Evolutionary conservation across 345 rosid species (phyloP).

Genomic region (Linum lewisii): DNA sequence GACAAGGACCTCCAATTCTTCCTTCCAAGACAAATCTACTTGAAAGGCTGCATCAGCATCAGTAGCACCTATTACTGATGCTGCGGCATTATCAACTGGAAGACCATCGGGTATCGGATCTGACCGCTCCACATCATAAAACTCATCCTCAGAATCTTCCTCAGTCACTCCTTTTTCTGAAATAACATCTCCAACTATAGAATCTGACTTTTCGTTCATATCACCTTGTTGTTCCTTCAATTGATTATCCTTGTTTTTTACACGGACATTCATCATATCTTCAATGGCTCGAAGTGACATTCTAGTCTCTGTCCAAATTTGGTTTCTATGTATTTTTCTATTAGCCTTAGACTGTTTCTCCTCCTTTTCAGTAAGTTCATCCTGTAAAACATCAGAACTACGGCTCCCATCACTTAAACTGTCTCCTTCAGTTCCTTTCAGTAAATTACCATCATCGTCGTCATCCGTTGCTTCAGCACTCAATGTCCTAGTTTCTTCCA

Average conservation of each 20-base stretch:
- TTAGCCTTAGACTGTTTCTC: conserved; percentile 22
- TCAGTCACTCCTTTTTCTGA: conserved; percentile 58
- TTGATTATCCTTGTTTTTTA: conserved; percentile 46
- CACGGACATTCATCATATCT: conserved; percentile 71
- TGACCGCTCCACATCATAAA: conserved; percentile 89
- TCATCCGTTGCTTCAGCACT: conserved; percentile 27
- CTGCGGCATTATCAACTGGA: conserved; percentile 40
- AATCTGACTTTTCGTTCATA: conserved; percentile 31
- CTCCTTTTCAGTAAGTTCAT: conserved; percentile 27
- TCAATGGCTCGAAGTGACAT: conserved; percentile 67
- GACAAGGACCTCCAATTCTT: conserved; percentile 93
- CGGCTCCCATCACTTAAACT: conserved; percentile 22
- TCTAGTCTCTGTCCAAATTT: conserved; percentile 78
- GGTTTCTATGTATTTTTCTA: conserved; percentile 42
- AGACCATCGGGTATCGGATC: conserved; percentile 58
- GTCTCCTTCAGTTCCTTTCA: conserved; percentile 34
- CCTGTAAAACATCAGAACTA: conserved; percentile 28
- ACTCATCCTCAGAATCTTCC: conserved; percentile 96
- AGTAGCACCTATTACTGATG: conserved; percentile 28
- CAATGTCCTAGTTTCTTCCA: conserved; percentile 30
- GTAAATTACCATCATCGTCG: conserved; percentile 21
- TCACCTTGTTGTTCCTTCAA: conserved; percentile 37
- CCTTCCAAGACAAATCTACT: conserved; percentile 61
- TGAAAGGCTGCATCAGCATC: conserved; percentile 25
- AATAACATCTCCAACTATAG: conserved; percentile 45